phyloP scores from a whole-genome alignment of 306 rosid genomes.

The Vigna angularis region DNA sequence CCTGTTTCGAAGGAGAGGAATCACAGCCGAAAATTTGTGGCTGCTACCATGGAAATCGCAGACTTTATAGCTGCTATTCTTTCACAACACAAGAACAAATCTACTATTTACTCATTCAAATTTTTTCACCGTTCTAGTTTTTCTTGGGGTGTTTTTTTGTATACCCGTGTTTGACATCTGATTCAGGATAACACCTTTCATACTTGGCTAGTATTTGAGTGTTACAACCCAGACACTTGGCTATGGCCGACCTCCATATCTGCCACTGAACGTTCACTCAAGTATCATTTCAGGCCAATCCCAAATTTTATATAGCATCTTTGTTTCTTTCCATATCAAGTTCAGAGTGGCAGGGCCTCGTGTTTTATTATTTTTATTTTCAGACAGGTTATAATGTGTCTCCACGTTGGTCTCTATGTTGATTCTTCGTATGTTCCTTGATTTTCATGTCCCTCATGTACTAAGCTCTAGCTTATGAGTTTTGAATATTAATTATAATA shows the following conservation, averaged over 20 bases:
- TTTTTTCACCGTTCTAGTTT: no score
- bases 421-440: not conserved
- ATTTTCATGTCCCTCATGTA: not conserved
- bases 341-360: not conserved
- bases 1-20: not conserved
- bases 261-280: not conserved
- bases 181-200: not conserved
- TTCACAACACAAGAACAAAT: no score
- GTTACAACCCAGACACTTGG: not conserved
- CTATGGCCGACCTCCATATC: not conserved
- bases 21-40: no score
- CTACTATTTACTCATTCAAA: no score
- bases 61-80: no score
- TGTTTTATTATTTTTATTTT: not conserved
- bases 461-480: not conserved
- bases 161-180: not conserved
- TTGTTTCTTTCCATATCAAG: no score
- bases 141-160: no score
- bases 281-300: no score
- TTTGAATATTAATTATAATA: not conserved
- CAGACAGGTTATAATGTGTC: not conserved
- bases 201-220: not conserved
- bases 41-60: no score
- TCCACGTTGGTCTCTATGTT: not conserved
- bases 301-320: not conserved